Base-by-base conservation (phyloP, 306 rosid genomes). In the Prunus persica region DNA sequence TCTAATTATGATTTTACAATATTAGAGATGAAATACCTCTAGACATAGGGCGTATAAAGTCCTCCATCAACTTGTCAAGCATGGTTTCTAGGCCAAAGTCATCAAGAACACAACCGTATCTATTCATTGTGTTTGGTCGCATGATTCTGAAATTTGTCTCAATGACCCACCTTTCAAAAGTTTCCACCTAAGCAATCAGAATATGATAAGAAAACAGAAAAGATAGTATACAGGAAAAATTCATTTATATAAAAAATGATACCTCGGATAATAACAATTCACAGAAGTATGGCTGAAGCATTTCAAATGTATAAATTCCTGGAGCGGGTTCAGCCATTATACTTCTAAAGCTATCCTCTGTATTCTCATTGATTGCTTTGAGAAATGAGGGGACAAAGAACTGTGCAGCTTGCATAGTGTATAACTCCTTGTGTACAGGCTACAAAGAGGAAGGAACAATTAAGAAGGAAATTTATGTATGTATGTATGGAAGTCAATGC, bases 81-180 rank as follows among this genome's bases (percentile, higher is more conserved):
- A 96, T 96, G 75, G 79, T 27, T 78, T 92, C 96, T 54, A 96
- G 43, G 49, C 99, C 98, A 87, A 96, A 88, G 80, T 96, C 99
- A 83, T 96, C 98, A 60, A 96, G 99, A 79, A 96, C 99, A 54
- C 84, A 97, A 70, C 99, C 99, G 77, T 82, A 92, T 75, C 80
- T 79, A 80, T 96, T 96, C 99, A 96, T 88, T 74, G 93, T 92
- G 81, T 89, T 96, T 30, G 99, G 98, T 61, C 98, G 88, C 98
- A 92, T 92, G 84, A 92, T 91, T 83, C 86, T 88, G 85, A 82
- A 84, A 64, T 88, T 91, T 66, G 93, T 76, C 77, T 87, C 93
- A 49, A 83, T 87, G 73, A 91, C 93, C 98, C 98, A 92, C 78
- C 89, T 87, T 84, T 92, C 98, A 84, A 96, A 96, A 81, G 87